Evolutionary conservation across 2,329 filamentous ascomycete genomes (phyloP).

Genomic region (Fusarium algeriense): DNA sequence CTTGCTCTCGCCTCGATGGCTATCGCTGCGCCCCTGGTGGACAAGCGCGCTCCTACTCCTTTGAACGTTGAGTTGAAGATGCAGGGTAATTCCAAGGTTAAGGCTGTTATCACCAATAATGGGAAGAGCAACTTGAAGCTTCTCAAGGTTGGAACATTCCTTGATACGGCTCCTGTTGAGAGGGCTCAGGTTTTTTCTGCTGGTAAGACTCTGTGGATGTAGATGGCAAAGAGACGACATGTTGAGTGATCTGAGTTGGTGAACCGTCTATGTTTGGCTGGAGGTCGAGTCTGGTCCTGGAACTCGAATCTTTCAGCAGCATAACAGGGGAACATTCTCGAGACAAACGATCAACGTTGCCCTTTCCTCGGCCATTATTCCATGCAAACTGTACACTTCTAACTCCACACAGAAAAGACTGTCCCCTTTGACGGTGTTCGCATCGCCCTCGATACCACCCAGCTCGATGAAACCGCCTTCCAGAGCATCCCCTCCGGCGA

Average conservation of each 20-base stretch:
- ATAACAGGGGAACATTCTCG: background rate
- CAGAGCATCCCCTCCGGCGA: constrained; percentile 61
- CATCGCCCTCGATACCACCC: constrained; percentile 59
- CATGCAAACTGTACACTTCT: background rate
- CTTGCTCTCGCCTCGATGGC: constrained; percentile 46
- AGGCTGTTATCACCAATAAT: constrained; percentile 66
- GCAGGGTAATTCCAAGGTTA: constrained; percentile 65
- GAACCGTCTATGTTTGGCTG: no score
- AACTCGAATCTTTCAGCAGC: background rate
- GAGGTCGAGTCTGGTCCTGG: background rate
- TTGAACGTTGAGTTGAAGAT: constrained; percentile 61
- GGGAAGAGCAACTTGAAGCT: constrained; percentile 63
- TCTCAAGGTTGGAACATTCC: constrained; percentile 65
- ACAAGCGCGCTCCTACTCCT: constrained; percentile 54
- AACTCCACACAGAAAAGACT: constrained; percentile 49
- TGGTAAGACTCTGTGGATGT: constrained; percentile 47
- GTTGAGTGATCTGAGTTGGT: background rate
- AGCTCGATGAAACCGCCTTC: constrained; percentile 63
- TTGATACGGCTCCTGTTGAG: constrained; percentile 65
- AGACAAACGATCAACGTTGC: no score
- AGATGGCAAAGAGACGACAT: background rate
- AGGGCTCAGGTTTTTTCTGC: constrained; percentile 64
- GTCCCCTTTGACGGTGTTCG: constrained; percentile 67
- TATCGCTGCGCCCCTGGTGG: constrained; percentile 40
- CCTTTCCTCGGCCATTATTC: no score